Evolutionary conservation across 148 eudicot species (phyloP), one percentile per base, ranked within the genome.

Genomic region (Cornus controversa): DNA sequence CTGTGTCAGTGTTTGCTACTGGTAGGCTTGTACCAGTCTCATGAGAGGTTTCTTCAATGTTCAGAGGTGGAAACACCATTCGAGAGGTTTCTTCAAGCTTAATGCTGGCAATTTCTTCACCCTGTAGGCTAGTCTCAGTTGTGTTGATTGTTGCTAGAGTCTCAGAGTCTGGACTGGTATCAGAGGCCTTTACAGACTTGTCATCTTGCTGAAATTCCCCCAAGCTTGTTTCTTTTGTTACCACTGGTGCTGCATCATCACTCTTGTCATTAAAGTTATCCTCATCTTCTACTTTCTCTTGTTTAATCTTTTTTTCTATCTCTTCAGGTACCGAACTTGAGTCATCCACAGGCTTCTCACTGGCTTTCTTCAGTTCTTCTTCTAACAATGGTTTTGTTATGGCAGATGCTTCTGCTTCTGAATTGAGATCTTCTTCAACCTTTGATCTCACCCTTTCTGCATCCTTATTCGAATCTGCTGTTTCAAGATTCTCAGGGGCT

Each of bases 381-480:
- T 75, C 80, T 67, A 42, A 40, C 4, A 40, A 54, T 60, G 53
- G 14, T 72, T 47, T 54, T 67, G 24, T 22, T 10, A 34, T 67
- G 24, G 66, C 27, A 57, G 62, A 27, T 78, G 70, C 79, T 53
- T 77, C 79, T 58, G 36, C 53, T 37, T 77, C 79, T 69, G 63
- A 6, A 4, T 83, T 79, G 31, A 67, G 37, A 60, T 77, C 73
- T 62, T 78, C 57, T 53, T 67, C 54, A 28, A 9, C 37, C 62
- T 29, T 40, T 65, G 70, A 25, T 73, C 31, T 20, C 14, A 40
- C 26, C 2, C 15, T 20, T 75, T 79, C 77, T 10, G 25, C 28
- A 7, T 37, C 40, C 0, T 70, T n/a, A 10, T 26, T 53, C 16
- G 72, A 24, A 70, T 20, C 45, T 53, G 79, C 37, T 37, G 60